phyloP scores from a whole-genome alignment of 2,329 filamentous ascomycete genomes.

The Ophiostoma ips region DNA sequence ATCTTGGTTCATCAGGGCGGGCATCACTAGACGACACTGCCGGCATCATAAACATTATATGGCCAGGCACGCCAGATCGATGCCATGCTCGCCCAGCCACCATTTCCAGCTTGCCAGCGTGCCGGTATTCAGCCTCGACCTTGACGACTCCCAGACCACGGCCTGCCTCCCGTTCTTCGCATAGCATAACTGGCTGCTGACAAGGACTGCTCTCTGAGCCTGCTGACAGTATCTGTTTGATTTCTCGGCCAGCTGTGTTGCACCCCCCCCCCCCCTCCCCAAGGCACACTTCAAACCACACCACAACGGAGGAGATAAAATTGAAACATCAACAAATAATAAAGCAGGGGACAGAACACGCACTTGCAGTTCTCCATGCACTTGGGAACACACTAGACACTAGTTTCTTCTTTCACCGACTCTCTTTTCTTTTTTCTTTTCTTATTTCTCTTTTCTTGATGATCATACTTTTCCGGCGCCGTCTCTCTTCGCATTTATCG shows the following conservation, averaged over 20 bases:
- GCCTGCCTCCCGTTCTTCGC: no score
- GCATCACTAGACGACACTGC: not conserved
- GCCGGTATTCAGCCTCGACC: not conserved
- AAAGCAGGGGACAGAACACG: no score
- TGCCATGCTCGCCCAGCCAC: not conserved
- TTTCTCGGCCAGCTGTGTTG: no score
- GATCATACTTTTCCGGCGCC: no score
- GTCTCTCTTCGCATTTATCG: no score
- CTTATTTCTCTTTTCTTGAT: not conserved
- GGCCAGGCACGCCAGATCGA: not conserved
- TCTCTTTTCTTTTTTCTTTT: not conserved
- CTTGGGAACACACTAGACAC: not conserved
- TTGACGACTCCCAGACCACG: not conserved
- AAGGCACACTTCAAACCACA: no score
- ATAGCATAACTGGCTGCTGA: no score
- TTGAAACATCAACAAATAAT: no score
- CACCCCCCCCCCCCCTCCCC: no score
- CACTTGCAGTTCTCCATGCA: not conserved
- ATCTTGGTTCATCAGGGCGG: not conserved
- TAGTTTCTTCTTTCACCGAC: not conserved
- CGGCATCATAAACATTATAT: constrained; percentile 1
- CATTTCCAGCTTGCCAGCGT: not conserved
- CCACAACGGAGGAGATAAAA: no score
- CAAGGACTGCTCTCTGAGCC: no score
- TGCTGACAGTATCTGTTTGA: no score